Evolutionary conservation across 2,329 filamentous ascomycete genomes (phyloP).

Genomic region (Penicillium brasilianum): DNA sequence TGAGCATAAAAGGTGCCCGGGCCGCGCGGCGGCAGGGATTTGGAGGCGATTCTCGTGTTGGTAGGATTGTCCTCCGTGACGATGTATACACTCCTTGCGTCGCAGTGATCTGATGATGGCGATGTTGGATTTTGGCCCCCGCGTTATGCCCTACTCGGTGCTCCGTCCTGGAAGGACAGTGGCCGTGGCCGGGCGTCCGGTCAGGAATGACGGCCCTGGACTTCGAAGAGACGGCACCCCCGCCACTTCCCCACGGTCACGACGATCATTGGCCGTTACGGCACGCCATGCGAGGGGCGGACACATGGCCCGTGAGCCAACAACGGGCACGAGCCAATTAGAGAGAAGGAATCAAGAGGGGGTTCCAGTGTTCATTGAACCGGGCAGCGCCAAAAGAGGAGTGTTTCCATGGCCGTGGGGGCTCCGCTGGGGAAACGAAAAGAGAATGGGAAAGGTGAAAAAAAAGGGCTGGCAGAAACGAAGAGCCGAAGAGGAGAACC

Average conservation of each 20-base stretch:
- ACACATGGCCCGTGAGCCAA: conserved; percentile 32
- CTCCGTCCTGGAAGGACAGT: not conserved
- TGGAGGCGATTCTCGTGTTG: not conserved
- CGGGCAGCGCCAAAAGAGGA: conserved; percentile 6
- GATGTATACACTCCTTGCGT: not conserved
- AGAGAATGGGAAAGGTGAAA: not conserved
- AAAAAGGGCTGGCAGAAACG: not conserved
- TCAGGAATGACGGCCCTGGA: conserved; percentile 3
- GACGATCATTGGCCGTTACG: conserved; percentile 25
- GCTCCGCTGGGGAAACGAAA: conserved; percentile 14
- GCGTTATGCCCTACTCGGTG: not conserved
- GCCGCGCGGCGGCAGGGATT: conserved; percentile 6
- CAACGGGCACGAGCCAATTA: conserved; percentile 19
- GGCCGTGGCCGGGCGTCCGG: not conserved
- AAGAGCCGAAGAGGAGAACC: not conserved
- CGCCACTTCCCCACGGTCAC: conserved; percentile 25
- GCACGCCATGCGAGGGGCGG: conserved; percentile 35
- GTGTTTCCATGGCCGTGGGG: conserved; percentile 22
- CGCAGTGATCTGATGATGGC: conserved; percentile 2
- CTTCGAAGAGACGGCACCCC: conserved; percentile 24
- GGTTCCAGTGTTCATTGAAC: conserved; percentile 2
- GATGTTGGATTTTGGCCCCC: not conserved
- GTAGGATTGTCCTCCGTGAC: not conserved
- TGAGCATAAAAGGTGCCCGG: not conserved
- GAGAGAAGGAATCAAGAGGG: conserved; percentile 8